Percentiles rank a stretch among this genome's conserved stretches.
phyloP scores from a whole-genome alignment of 768 basidiomycete genomes.

The Leccinum disarticulatum region DNA sequence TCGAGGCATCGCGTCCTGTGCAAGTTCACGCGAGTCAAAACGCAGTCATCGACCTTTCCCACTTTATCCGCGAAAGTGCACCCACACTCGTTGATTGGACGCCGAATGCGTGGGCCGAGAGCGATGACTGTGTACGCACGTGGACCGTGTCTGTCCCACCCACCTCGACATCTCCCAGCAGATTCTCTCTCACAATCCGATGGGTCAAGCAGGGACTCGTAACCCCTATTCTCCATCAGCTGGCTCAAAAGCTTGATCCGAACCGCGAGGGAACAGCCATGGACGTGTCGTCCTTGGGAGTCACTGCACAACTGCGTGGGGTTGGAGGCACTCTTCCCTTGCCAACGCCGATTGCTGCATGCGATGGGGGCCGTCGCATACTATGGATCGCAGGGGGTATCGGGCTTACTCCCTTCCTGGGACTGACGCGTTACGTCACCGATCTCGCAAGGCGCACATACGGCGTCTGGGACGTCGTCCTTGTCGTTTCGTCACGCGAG shows the following conservation, averaged over 20 bases:
- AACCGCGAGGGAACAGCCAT: background rate
- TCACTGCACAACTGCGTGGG: slow-evolving; percentile 50
- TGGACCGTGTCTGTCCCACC: slow-evolving; percentile 54
- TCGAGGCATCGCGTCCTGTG: slow-evolving; percentile 36
- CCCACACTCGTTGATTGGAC: slow-evolving; percentile 52
- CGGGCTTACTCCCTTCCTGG: slow-evolving; percentile 63
- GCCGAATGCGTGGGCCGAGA: slow-evolving; percentile 42
- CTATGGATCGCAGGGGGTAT: slow-evolving; percentile 68
- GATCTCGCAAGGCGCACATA: slow-evolving; percentile 14
- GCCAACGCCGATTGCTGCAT: slow-evolving; percentile 21
- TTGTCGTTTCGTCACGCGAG: slow-evolving; percentile 54
- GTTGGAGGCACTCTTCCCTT: slow-evolving; percentile 49
- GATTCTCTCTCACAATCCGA: slow-evolving; percentile 53
- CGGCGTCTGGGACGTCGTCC: slow-evolving; percentile 41
- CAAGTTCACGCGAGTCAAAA: slow-evolving; percentile 45
- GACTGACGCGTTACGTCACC: slow-evolving; percentile 40
- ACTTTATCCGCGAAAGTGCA: slow-evolving; percentile 45
- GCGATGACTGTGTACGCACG: slow-evolving; percentile 64
- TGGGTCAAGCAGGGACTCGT: slow-evolving; percentile 52
- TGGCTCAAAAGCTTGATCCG: slow-evolving; percentile 29
- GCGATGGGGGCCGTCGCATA: slow-evolving; percentile 32
- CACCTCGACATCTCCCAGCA: slow-evolving; percentile 7
- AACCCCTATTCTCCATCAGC: slow-evolving; percentile 54
- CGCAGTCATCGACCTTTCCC: slow-evolving; percentile 52
- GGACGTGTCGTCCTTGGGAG: slow-evolving; percentile 32